phyloP scores from a whole-genome alignment of 164 flowering plant species.

The Nymphaea thermarum region DNA sequence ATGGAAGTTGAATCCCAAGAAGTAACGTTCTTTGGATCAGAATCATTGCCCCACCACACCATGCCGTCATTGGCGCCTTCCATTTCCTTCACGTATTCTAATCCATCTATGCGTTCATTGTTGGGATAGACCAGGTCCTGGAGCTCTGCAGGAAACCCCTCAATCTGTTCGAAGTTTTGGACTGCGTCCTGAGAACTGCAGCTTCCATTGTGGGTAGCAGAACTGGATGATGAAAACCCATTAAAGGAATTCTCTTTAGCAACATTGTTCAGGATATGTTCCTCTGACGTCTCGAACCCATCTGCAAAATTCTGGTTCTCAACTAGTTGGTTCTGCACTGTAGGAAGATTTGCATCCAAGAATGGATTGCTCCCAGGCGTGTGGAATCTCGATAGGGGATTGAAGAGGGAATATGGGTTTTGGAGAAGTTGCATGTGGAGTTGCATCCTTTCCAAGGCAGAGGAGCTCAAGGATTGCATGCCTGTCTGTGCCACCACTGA shows the following conservation, averaged over 20 bases:
- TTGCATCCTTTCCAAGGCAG: constrained; percentile 79
- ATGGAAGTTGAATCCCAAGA: constrained; percentile 50
- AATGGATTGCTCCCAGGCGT: neutral
- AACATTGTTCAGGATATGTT: neutral
- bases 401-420: constrained; percentile 38
- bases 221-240: constrained; percentile 7
- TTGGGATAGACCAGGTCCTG: neutral
- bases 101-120: constrained; percentile 9
- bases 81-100: constrained; percentile 43
- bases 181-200: neutral
- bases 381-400: constrained; percentile 2
- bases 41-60: constrained; percentile 47
- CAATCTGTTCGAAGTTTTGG: neutral
- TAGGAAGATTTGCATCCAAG: neutral
- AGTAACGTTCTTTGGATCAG: constrained; percentile 10
- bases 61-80: constrained; percentile 21
- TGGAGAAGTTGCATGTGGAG: constrained; percentile 65
- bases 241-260: constrained; percentile 14
- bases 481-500: constrained; percentile 6
- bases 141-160: neutral
- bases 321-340: neutral
- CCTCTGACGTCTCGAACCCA: neutral
- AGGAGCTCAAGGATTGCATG: constrained; percentile 27
- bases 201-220: neutral
- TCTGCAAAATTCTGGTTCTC: neutral